Conservation (phyloP, 331 rosid species). For the Cydonia oblonga region DNA sequence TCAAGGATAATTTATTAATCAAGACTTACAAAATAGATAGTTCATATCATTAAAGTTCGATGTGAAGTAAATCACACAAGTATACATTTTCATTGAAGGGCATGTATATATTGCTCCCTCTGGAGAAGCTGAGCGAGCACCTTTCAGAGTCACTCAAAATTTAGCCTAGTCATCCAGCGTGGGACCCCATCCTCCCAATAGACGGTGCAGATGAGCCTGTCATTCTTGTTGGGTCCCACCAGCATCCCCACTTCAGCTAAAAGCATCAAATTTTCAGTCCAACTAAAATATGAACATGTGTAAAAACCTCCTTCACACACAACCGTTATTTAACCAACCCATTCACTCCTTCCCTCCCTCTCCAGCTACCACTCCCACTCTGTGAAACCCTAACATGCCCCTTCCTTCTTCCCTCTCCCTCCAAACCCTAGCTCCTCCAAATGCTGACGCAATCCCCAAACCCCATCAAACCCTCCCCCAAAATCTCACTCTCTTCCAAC, state of each 20-base stretch:
- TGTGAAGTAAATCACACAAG: too few species aligned
- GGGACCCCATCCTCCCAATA: too few species aligned
- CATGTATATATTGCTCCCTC: too few species aligned
- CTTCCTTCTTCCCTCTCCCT: background rate
- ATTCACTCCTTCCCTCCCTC: background rate
- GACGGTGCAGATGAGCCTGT: background rate
- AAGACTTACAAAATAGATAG: too few species aligned
- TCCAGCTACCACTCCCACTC: background rate
- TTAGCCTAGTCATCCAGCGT: too few species aligned
- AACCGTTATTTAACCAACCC: slow-evolving; percentile 4
- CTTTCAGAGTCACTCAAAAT: too few species aligned
- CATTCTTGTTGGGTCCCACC: background rate
- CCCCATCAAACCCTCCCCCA: slow-evolving; percentile 27
- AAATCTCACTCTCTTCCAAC: slow-evolving; percentile 21
- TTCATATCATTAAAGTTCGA: rapidly evolving
- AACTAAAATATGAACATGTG: slow-evolving; percentile 28
- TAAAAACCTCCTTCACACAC: slow-evolving; percentile 43
- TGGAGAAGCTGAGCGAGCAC: too few species aligned
- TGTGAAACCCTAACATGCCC: slow-evolving; percentile 9
- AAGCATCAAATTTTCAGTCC: background rate
- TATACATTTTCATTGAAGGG: too few species aligned
- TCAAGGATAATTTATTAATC: too few species aligned
- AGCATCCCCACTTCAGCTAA: background rate
- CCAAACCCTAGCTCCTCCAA: slow-evolving; percentile 15
- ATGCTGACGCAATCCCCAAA: slow-evolving; percentile 32